Percentiles rank a stretch among this genome's conserved stretches.
Evolutionary conservation across 139 green algal species (phyloP).

Genomic region (Auxenochlorella pyrenoidosa): DNA sequence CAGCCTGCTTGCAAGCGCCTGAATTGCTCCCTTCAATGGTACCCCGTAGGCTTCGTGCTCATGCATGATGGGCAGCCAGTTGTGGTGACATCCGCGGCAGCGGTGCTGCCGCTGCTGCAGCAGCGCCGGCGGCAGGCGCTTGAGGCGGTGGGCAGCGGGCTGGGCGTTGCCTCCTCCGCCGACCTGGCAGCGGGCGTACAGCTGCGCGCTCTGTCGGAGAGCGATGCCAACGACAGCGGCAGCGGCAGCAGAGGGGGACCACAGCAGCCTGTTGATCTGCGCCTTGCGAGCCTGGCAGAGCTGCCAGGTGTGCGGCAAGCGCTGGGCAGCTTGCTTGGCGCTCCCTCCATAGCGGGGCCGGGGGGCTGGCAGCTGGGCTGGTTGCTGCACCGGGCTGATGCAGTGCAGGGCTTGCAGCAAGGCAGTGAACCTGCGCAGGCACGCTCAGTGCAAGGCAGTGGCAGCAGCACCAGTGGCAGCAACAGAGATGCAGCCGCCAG

Average conservation of each 20-base stretch:
- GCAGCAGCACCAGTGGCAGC: background rate
- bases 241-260: background rate
- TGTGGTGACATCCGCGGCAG: background rate
- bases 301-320: conserved; percentile 14
- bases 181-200: conserved; percentile 21
- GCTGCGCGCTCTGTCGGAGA: background rate
- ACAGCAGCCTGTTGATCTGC: background rate
- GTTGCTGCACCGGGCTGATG: background rate
- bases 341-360: conserved; percentile 2
- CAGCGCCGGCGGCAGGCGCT: background rate
- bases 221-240: background rate
- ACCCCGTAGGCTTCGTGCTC: conserved; percentile 16
- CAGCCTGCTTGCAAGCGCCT: background rate
- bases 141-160: background rate
- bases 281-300: background rate
- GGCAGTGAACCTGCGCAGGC: background rate
- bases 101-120: conserved; percentile 10
- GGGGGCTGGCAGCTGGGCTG: conserved; percentile 26
- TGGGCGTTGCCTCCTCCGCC: background rate
- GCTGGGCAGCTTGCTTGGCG: background rate
- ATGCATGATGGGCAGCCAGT: background rate
- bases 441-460: background rate
- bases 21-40: background rate
- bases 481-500: background rate
- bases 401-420: background rate